Base-by-base conservation (phyloP, 1,284 basidiomycete genomes). In the Microstroma glucosiphilum region DNA sequence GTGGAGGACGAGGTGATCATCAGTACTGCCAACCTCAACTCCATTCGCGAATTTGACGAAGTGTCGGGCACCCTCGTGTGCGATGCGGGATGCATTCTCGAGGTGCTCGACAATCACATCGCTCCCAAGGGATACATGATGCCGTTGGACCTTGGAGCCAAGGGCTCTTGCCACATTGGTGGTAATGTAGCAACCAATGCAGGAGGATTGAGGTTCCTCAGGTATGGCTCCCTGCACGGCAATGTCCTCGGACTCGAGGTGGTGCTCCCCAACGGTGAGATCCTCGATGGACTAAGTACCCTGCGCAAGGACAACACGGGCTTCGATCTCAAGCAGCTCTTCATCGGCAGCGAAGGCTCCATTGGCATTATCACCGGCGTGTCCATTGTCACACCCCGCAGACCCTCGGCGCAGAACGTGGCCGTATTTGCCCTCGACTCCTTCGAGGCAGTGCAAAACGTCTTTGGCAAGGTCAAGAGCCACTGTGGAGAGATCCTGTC, bases 301-400 rank as follows among this genome's bases (percentile, higher is more conserved):
- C 82, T 98, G 63, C 86, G 96, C 56, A 99, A 99, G 82, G 96
- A 99, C 81, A 99, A 99, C 80, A 99, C 96, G 1, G 93, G 94
- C n/a, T 94, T 96, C 78, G 96, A 99, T 80, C 83, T 98, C 57
- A 98, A 99, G 81, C 96, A 98, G 79, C 85, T 99, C 7, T 99
- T 98, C 81, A 96, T 99, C 72, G 96, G 96, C 21, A 89, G 90
- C 11, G 96, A 99, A 80, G 96, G 96, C 59, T 94, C 92, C 0
- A 87, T 98, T 40, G 94, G 96, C 56, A 84, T 99, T 64, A 88
- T 99, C 65, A 99, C 96, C 4, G 96, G 87, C 48, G 89, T 97
- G 25, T 94, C 92, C 8, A 94, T 99, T 71, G 84, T 96, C 62
- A 92, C 93, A n/a, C 91, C 94, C 0, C 87, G 91, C 17, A 86